phyloP scores from a whole-genome alignment of 2,329 filamentous ascomycete species.

The Fusarium musae region DNA sequence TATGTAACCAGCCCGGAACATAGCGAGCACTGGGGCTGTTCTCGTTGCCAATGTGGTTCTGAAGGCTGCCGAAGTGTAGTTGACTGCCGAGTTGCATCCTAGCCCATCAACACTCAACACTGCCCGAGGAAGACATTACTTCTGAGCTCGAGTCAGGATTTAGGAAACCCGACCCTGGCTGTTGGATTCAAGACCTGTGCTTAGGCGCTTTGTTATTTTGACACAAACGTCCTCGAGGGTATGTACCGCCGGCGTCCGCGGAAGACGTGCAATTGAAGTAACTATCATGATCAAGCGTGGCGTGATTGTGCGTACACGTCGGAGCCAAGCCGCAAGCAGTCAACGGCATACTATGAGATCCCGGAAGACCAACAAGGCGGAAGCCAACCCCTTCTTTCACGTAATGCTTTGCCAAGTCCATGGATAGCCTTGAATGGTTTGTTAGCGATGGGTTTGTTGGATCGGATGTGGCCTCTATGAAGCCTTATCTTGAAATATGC shows the following conservation, averaged over 20 bases:
- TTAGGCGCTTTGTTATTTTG: background rate
- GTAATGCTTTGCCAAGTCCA: background rate
- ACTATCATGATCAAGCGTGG: background rate
- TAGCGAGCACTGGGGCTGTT: background rate
- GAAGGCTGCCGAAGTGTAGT: background rate
- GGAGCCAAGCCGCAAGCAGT: background rate
- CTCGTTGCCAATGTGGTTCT: background rate
- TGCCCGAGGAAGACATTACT: conserved; percentile 12
- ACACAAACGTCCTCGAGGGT: conserved; percentile 3
- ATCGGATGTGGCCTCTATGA: conserved; percentile 18
- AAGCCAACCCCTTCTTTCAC: background rate
- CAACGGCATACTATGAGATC: background rate
- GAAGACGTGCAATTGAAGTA: background rate
- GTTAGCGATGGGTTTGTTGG: conserved; percentile 16
- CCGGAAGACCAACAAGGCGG: background rate
- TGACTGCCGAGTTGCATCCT: conserved; percentile 19
- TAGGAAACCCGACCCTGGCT: conserved; percentile 8
- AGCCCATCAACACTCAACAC: conserved; percentile 5
- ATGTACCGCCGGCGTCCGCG: background rate
- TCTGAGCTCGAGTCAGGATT: conserved; percentile 4
- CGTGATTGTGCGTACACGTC: background rate
- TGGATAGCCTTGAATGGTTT: conserved; percentile 6
- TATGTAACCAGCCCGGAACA: conserved; percentile 4
- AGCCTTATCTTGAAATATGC: conserved; percentile 9
- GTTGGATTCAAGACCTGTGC: conserved; percentile 1